These are phyloP conservation scores for Rhinocladiella similis DNA, from an alignment of 2,329 filamentous ascomycete species.

Conservation along the genomic window DNA sequence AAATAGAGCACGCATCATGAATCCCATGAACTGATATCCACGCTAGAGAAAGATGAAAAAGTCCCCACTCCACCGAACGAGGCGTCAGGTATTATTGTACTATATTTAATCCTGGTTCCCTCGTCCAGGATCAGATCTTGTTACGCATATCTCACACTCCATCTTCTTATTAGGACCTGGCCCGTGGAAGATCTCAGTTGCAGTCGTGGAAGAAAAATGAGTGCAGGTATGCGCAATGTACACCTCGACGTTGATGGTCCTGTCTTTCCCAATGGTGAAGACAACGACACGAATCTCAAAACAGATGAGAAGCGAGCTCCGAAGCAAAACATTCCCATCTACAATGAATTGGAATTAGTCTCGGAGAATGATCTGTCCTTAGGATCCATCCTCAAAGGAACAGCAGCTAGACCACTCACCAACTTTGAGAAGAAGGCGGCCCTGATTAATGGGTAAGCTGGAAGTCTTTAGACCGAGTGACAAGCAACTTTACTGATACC, in stretches of 20 bases:
- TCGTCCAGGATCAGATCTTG: too few relatives aligned
- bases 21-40: background rate
- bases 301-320: conserved; percentile 2
- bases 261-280: background rate
- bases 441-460: conserved; percentile 14
- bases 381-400: conserved; percentile 15
- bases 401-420: conserved; percentile 6
- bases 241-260: background rate
- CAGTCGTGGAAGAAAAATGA: background rate
- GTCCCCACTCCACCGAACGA: background rate
- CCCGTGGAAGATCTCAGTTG: too few relatives aligned
- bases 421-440: conserved; percentile 18
- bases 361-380: conserved; percentile 11
- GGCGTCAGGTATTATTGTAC: too few relatives aligned
- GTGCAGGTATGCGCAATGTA: background rate
- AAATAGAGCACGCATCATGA: background rate
- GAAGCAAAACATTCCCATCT: conserved; percentile 1
- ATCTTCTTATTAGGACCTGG: too few relatives aligned
- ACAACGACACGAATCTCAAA: background rate
- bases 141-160: too few relatives aligned
- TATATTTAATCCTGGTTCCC: too few relatives aligned
- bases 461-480: background rate
- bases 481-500: background rate
- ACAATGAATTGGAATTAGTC: conserved; percentile 9
- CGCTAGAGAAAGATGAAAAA: background rate